Conservation (phyloP, 768 basidiomycete species). For the Mrakia hoshinonis region DNA sequence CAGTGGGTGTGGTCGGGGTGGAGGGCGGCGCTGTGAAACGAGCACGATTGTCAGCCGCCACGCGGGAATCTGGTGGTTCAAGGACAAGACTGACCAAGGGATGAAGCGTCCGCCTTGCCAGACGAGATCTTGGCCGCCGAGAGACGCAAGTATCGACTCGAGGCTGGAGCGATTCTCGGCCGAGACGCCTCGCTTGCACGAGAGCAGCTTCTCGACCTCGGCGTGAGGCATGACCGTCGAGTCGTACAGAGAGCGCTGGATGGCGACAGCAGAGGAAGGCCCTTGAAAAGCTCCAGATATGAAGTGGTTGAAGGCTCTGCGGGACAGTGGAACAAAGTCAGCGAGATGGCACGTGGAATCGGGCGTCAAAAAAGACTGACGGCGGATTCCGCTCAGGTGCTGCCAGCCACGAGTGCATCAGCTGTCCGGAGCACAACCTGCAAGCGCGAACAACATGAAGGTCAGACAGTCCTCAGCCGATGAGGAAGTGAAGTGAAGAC, state of each 20-base stretch:
- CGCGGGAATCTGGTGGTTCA: too few species aligned
- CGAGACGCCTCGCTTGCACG: conserved; percentile 13
- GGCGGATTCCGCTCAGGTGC: conserved; percentile 11
- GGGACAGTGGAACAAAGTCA: too few species aligned
- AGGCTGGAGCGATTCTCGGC: not conserved
- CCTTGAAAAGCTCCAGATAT: conserved; percentile 22
- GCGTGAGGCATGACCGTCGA: not conserved
- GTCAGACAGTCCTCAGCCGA: not conserved
- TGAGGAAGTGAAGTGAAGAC: too few species aligned
- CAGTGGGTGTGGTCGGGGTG: conserved; percentile 16
- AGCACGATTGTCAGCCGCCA: too few species aligned
- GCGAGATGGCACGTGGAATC: too few species aligned
- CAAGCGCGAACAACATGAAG: not conserved
- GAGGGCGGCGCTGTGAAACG: conserved; percentile 15
- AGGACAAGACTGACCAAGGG: conserved; percentile 7
- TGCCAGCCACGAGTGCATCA: conserved; percentile 11
- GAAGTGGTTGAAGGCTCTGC: conserved; percentile 1
- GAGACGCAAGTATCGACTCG: not conserved
- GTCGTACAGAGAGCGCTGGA: conserved; percentile 11
- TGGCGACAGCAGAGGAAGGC: conserved; percentile 9
- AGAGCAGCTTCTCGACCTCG: conserved; percentile 15
- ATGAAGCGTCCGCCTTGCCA: conserved; percentile 9
- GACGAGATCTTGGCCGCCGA: not conserved
- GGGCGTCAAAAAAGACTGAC: too few species aligned
- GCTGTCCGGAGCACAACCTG: conserved; percentile 13